These are phyloP conservation scores for Dicorynia guianensis DNA, from an alignment of 306 rosid genomes.

Conservation along the genomic window DNA sequence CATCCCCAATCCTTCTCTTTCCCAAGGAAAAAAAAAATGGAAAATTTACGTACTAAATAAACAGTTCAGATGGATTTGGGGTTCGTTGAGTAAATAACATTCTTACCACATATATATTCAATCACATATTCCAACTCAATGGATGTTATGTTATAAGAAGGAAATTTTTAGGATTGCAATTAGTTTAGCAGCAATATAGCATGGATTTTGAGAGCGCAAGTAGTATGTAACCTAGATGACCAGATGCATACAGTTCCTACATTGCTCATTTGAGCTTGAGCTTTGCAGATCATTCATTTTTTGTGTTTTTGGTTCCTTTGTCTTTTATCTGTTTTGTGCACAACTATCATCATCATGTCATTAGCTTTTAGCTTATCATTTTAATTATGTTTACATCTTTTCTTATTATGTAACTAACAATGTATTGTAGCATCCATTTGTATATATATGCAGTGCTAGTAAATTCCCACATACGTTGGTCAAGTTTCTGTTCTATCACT, in stretches of 20 bases:
- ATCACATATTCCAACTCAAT: neutral
- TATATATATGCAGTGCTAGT: constrained; percentile 64
- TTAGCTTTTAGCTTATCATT: too few relatives aligned
- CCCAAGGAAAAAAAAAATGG: too few relatives aligned
- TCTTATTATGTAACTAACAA: neutral
- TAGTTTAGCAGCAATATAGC: neutral
- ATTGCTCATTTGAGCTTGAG: neutral
- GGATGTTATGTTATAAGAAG: neutral
- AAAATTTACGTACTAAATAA: too few relatives aligned
- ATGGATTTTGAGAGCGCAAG: neutral
- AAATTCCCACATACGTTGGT: constrained; percentile 62
- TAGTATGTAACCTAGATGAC: neutral
- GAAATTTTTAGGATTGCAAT: neutral
- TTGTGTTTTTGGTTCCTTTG: too few relatives aligned
- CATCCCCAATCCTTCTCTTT: too few relatives aligned
- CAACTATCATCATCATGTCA: too few relatives aligned
- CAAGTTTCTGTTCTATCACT: constrained; percentile 70
- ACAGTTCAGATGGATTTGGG: neutral
- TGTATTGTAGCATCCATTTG: constrained; percentile 62
- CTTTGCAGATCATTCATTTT: neutral
- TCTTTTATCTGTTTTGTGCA: too few relatives aligned
- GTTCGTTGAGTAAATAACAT: neutral
- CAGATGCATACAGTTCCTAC: neutral
- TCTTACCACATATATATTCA: neutral
- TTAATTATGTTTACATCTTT: neutral